Percentiles rank a stretch among this genome's conserved stretches.
Evolutionary conservation across 768 basidiomycete genomes (phyloP).

Genomic region (Mycena kentingensis): DNA sequence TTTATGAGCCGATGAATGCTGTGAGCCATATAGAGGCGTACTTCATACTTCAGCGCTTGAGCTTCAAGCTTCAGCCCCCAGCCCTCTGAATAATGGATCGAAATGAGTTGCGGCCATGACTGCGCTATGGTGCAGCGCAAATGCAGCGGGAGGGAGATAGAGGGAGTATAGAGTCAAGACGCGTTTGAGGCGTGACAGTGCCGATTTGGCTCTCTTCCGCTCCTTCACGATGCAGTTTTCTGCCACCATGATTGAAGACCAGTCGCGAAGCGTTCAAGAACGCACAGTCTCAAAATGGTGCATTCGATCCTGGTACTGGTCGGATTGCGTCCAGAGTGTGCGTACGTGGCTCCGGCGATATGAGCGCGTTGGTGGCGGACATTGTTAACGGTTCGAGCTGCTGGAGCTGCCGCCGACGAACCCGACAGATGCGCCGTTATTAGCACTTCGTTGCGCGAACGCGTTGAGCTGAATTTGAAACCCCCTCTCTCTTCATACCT

Average conservation of each 20-base stretch:
- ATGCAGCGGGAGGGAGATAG: constrained; percentile 12
- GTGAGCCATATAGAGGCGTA: constrained; percentile 45
- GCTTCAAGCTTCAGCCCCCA: too few species aligned
- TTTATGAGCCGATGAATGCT: constrained; percentile 12
- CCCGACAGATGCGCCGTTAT: too few species aligned
- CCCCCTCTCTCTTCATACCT: too few species aligned
- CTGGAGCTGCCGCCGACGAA: too few species aligned
- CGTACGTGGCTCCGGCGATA: too few species aligned
- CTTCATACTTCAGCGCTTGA: constrained; percentile 88
- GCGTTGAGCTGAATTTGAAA: too few species aligned
- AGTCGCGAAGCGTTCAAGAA: constrained; percentile 68
- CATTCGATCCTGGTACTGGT: constrained; percentile 11
- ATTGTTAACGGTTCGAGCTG: too few species aligned
- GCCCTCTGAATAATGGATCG: constrained; percentile 79
- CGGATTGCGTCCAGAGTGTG: too few species aligned
- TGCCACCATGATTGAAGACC: constrained; percentile 56
- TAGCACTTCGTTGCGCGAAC: too few species aligned
- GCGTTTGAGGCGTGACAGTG: constrained; percentile 28
- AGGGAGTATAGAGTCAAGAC: constrained; percentile 28
- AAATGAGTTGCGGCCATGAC: constrained; percentile 75
- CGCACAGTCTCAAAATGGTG: constrained; percentile 93
- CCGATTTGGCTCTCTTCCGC: constrained; percentile 10
- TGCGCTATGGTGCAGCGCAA: not conserved
- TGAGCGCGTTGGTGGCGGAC: too few species aligned
- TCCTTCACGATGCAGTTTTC: constrained; percentile 7